Conservation (phyloP, 306 rosid genomes). For the Nissolia schottii region DNA sequence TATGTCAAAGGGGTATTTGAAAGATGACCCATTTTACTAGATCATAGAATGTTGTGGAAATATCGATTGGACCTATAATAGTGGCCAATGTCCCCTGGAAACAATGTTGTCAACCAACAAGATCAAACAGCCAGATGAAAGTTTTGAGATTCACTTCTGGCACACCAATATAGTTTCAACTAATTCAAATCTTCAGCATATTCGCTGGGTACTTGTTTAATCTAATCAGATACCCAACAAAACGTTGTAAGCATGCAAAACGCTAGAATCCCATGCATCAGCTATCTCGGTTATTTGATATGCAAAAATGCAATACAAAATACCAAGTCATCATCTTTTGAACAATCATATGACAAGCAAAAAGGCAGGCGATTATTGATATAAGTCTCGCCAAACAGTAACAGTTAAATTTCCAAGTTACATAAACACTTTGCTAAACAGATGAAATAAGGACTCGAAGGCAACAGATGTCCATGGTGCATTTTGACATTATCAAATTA, state of each 20-base stretch:
- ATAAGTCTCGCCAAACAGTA: conserved; percentile 30
- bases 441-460: conserved; percentile 8
- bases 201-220: background rate
- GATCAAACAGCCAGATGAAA: background rate
- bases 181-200: background rate
- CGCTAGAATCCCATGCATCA: background rate
- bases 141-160: background rate
- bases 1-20: conserved; percentile 70
- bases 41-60: background rate
- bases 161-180: background rate
- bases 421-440: conserved; percentile 37
- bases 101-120: background rate
- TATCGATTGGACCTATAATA: background rate
- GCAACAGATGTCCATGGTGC: conserved; percentile 31
- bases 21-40: conserved; percentile 12
- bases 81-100: background rate
- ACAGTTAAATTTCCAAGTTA: conserved; percentile 21
- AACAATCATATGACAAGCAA: conserved; percentile 22
- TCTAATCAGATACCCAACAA: background rate
- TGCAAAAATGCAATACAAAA: background rate
- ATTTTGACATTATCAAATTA: conserved; percentile 54
- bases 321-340: conserved; percentile 17
- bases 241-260: background rate
- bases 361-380: conserved; percentile 44
- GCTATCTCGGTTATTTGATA: background rate